A percentile compares a stretch with the other conserved stretches of the same genome.
Evolutionary conservation across 305 asterid genomes (phyloP).

Genomic region (Solanum chacoense): DNA sequence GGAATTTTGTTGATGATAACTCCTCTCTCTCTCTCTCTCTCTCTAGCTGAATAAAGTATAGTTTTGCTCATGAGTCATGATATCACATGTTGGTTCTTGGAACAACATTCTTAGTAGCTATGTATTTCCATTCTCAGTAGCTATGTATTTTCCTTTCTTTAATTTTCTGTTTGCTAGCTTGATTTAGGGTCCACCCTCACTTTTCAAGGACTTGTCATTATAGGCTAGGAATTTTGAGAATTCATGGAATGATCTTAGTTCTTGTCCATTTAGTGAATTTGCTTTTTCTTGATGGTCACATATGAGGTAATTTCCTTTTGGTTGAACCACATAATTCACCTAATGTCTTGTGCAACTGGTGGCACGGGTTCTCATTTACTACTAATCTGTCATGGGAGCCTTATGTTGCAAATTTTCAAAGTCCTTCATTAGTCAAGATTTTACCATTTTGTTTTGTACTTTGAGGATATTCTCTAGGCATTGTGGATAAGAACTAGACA

Average conservation of each 20-base stretch:
- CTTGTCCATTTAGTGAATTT: background rate
- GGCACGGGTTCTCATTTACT: background rate
- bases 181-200: background rate
- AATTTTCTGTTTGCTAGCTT: background rate
- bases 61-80: background rate
- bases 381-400: background rate
- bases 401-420: background rate
- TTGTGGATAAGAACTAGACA: slow-evolving; percentile 29
- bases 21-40: background rate
- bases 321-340: background rate
- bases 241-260: background rate
- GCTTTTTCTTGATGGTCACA: background rate
- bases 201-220: background rate
- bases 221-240: background rate
- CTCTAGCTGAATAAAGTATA: background rate
- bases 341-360: background rate
- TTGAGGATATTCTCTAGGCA: slow-evolving; percentile 12
- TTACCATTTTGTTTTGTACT: slow-evolving; percentile 6
- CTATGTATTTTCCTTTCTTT: background rate
- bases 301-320: background rate
- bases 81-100: background rate
- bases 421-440: background rate
- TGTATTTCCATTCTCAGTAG: background rate
- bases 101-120: background rate
- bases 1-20: slow-evolving; percentile 8